Evolutionary conservation across 116 monocot genomes (phyloP).

Genomic region (Posidonia oceanica): DNA sequence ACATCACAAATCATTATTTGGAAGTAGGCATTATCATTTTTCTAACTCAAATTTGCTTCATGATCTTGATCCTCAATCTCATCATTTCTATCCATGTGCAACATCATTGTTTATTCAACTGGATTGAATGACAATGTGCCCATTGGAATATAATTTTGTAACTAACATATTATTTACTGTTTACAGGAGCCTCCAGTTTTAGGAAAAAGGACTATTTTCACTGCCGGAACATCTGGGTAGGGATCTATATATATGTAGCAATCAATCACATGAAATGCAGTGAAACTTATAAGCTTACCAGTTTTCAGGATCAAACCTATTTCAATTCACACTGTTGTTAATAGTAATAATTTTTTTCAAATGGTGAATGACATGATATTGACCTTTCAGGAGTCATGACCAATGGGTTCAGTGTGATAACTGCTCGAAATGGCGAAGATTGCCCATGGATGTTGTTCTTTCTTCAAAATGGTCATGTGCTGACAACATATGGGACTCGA

Average conservation of each 20-base stretch:
- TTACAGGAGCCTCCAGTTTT: constrained; percentile 86
- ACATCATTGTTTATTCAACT: too few relatives aligned
- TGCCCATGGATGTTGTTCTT: constrained; percentile 66
- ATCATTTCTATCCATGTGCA: too few relatives aligned
- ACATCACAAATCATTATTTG: too few relatives aligned
- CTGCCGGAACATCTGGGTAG: constrained; percentile 65
- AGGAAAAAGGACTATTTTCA: constrained; percentile 84
- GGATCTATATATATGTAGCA: neutral
- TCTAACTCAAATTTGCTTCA: too few relatives aligned
- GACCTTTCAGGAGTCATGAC: constrained; percentile 44
- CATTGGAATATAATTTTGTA: too few relatives aligned
- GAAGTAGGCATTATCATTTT: too few relatives aligned
- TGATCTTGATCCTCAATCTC: too few relatives aligned
- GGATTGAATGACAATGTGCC: too few relatives aligned
- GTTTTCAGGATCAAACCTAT: too few relatives aligned
- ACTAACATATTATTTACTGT: constrained; percentile 1
- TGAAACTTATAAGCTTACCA: too few relatives aligned
- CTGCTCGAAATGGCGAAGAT: constrained; percentile 74
- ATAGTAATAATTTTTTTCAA: neutral
- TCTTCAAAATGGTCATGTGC: constrained; percentile 71
- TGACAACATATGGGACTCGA: constrained; percentile 65
- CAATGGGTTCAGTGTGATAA: constrained; percentile 93
- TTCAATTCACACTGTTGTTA: neutral
- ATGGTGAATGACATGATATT: neutral
- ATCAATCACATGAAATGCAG: too few relatives aligned